Evolutionary conservation across 78 protist genomes (phyloP).

Genomic region (Emiliania huxleyi): DNA sequence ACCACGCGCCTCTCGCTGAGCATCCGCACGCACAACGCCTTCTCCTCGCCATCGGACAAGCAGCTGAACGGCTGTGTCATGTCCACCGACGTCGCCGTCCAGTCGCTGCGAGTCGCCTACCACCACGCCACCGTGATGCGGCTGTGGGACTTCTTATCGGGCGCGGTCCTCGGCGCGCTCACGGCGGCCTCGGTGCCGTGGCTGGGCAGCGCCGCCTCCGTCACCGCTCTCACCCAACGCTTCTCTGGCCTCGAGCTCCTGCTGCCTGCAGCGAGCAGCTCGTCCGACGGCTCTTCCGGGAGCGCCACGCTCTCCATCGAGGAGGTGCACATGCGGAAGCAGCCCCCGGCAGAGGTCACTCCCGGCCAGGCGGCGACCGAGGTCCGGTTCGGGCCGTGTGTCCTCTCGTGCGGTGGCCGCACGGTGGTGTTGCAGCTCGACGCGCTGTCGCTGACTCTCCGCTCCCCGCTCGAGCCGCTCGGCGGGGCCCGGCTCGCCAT

Average conservation of each 20-base stretch:
- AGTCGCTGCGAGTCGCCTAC: not conserved
- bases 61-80: not conserved
- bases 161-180: not conserved
- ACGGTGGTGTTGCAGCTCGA: too few species aligned
- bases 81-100: not conserved
- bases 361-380: too few species aligned
- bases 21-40: not conserved
- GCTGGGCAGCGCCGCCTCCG: not conserved
- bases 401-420: too few species aligned
- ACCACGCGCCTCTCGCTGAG: not conserved
- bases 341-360: too few species aligned
- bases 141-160: not conserved
- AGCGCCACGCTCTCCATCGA: too few species aligned
- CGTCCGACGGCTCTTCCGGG: too few species aligned
- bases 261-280: not conserved
- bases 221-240: not conserved
- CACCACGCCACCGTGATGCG: not conserved
- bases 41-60: not conserved
- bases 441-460: too few species aligned
- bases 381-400: too few species aligned
- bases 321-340: too few species aligned
- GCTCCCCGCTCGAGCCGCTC: too few species aligned
- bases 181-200: not conserved
- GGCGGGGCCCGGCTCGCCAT: not conserved
- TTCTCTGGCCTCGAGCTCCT: not conserved